Evolutionary conservation across 192 early-diverging fungal species (phyloP).

Genomic region (Umbelopsis sp.): DNA sequence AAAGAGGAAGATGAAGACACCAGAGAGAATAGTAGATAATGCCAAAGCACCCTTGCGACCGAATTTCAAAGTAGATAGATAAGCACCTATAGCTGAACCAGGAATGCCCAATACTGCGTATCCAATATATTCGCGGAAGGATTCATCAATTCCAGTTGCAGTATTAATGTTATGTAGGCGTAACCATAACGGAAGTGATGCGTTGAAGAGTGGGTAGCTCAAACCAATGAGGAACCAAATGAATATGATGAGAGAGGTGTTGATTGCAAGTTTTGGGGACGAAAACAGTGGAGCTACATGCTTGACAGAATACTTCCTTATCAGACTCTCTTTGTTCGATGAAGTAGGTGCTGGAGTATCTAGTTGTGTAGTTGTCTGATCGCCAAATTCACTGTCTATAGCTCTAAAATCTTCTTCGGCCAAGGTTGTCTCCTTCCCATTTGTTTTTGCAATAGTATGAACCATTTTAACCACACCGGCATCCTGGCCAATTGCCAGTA

Average conservation of each 20-base stretch:
- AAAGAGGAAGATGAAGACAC: constrained; percentile 6
- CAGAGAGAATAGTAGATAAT: neutral
- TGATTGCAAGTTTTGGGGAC: constrained; percentile 2
- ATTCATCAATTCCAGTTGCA: neutral
- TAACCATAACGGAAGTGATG: neutral
- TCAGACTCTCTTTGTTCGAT: neutral
- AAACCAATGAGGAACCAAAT: constrained; percentile 16
- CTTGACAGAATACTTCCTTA: neutral
- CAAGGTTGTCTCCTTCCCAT: constrained; percentile 46
- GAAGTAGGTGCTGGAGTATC: neutral
- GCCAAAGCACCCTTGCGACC: constrained; percentile 2
- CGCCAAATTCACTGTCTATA: neutral
- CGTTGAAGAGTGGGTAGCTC: constrained; percentile 1
- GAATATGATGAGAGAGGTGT: constrained; percentile 13
- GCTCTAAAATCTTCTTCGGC: constrained; percentile 10
- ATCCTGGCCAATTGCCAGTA: constrained; percentile 63
- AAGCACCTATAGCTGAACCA: constrained; percentile 12
- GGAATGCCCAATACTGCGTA: constrained; percentile 15
- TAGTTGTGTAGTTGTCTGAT: neutral
- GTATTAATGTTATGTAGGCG: constrained; percentile 2
- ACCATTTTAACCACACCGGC: constrained; percentile 70
- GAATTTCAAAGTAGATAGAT: neutral
- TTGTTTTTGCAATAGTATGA: constrained; percentile 64
- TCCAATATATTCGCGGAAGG: neutral
- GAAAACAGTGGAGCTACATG: constrained; percentile 6